These are phyloP conservation scores for Candida chilensis DNA, from an alignment of 805 yeast species.

Conservation along the genomic window DNA sequence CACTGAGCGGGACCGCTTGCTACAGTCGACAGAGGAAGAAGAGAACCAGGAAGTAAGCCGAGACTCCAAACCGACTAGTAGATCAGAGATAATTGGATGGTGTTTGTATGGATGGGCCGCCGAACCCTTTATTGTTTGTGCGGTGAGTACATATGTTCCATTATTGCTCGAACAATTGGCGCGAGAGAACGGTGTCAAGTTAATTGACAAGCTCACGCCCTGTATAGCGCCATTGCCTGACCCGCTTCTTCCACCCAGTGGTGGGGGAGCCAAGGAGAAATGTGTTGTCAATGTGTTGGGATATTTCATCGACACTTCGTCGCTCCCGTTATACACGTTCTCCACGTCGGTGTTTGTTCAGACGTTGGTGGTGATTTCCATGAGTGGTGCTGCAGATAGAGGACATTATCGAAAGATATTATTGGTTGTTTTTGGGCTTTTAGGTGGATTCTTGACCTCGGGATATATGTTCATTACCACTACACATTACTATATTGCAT, in stretches of 20 bases:
- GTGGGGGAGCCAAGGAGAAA: constrained; percentile 12
- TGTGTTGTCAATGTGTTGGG: constrained; percentile 22
- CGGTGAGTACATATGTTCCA: constrained; percentile 73
- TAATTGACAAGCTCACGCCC: constrained; percentile 46
- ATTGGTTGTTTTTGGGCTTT: constrained; percentile 43
- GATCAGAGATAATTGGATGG: constrained; percentile 53
- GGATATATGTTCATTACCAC: constrained; percentile 26
- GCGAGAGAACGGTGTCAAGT: constrained; percentile 58
- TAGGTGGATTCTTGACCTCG: constrained; percentile 51
- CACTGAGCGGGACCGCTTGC: too few species aligned
- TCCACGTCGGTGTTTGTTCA: constrained; percentile 67
- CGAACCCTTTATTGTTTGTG: constrained; percentile 75
- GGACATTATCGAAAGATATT: constrained; percentile 51
- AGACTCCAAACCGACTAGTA: constrained; percentile 13
- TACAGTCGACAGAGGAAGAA: too few species aligned
- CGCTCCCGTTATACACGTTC: constrained; percentile 67
- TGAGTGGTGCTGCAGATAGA: constrained; percentile 66
- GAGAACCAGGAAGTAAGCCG: too few species aligned
- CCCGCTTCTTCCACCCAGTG: constrained; percentile 3
- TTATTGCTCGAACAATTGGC: constrained; percentile 64
- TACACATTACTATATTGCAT: constrained; percentile 38
- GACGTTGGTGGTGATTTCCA: constrained; percentile 58
- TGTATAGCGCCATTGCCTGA: constrained; percentile 23
- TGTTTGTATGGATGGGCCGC: constrained; percentile 65
- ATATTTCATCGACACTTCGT: constrained; percentile 51